A percentile compares a stretch with the other conserved stretches of the same genome.
Evolutionary conservation across 805 yeast species (phyloP).

Genomic region (Saturnispora sekii): DNA sequence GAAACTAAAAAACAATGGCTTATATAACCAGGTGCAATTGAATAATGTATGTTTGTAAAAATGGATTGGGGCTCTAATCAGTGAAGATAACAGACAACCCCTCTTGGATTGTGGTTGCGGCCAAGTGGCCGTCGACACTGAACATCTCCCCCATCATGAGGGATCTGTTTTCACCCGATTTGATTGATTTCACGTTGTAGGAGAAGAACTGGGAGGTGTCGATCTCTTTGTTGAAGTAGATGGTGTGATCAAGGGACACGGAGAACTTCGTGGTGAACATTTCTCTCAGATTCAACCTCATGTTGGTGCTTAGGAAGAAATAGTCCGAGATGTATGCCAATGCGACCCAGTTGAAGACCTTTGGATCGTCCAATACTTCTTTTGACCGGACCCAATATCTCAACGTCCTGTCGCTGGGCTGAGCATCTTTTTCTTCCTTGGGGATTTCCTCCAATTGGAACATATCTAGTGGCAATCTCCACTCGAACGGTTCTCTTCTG

Average conservation of each 20-base stretch:
- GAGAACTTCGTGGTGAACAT: slow-evolving; percentile 39
- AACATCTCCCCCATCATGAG: slow-evolving; percentile 51
- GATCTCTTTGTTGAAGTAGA: slow-evolving; percentile 52
- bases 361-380: slow-evolving; percentile 16
- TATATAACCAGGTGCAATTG: not conserved
- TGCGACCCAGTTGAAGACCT: slow-evolving; percentile 43
- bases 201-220: slow-evolving; percentile 37
- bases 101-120: slow-evolving; percentile 58
- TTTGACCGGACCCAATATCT: slow-evolving; percentile 27
- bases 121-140: slow-evolving; percentile 37
- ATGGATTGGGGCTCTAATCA: slow-evolving; percentile 4
- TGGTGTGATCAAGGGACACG: slow-evolving; percentile 56
- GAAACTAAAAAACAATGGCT: too few relatives aligned
- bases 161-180: slow-evolving; percentile 44
- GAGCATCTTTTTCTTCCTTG: slow-evolving; percentile 11
- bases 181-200: slow-evolving; percentile 37
- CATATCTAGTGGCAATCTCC: slow-evolving; percentile 26
- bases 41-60: not conserved
- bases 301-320: slow-evolving; percentile 41
- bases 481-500: slow-evolving; percentile 25
- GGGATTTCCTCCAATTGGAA: slow-evolving; percentile 23
- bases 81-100: slow-evolving; percentile 36
- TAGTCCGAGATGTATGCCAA: slow-evolving; percentile 53
- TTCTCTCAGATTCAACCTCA: slow-evolving; percentile 39
- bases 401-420: slow-evolving; percentile 20